A percentile compares a stretch with the other conserved stretches of the same genome.
phyloP scores from a whole-genome alignment of 2,329 filamentous ascomycete species.

The Colletotrichum euphorbiae region DNA sequence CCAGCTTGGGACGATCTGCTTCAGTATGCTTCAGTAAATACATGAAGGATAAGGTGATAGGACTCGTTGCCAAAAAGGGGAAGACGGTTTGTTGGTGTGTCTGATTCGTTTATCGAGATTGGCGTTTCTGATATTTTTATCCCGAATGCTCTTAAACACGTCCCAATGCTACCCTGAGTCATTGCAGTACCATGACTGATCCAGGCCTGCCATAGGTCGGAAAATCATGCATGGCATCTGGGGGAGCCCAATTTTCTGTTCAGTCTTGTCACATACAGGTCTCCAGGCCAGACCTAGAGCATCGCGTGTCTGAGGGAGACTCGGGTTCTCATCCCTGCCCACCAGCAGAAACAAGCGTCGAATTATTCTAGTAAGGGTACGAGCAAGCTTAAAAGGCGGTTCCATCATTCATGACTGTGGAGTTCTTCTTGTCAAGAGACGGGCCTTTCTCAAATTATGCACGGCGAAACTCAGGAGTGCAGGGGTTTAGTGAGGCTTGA shows the following conservation, averaged over 20 bases:
- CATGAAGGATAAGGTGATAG: neutral
- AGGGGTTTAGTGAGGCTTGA: slow-evolving; percentile 14
- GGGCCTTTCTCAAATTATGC: slow-evolving; percentile 4
- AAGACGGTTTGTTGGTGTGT: neutral
- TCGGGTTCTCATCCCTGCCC: slow-evolving; percentile 13
- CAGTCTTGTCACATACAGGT: slow-evolving; percentile 28
- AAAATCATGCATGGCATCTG: slow-evolving; percentile 19
- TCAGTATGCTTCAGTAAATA: neutral
- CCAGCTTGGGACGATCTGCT: slow-evolving; percentile 11
- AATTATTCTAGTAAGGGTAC: slow-evolving; percentile 1
- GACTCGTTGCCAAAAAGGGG: neutral
- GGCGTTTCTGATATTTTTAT: slow-evolving; percentile 8
- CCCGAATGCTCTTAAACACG: slow-evolving; percentile 3
- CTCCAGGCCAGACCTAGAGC: slow-evolving; percentile 8
- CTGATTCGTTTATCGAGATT: slow-evolving; percentile 8
- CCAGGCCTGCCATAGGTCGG: slow-evolving; percentile 9
- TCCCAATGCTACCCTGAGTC: slow-evolving; percentile 15
- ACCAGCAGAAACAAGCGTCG: slow-evolving; percentile 2
- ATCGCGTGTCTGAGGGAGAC: slow-evolving; percentile 22
- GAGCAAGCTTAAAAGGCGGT: slow-evolving; percentile 22
- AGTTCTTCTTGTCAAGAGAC: slow-evolving; percentile 11
- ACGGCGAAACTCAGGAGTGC: slow-evolving; percentile 6
- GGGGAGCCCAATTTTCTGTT: slow-evolving; percentile 26
- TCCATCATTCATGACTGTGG: slow-evolving; percentile 11
- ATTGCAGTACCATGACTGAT: neutral